Percentiles rank a stretch among this genome's conserved stretches.
Conservation (phyloP, 345 rosid genomes). For the Aegle marmelos region DNA sequence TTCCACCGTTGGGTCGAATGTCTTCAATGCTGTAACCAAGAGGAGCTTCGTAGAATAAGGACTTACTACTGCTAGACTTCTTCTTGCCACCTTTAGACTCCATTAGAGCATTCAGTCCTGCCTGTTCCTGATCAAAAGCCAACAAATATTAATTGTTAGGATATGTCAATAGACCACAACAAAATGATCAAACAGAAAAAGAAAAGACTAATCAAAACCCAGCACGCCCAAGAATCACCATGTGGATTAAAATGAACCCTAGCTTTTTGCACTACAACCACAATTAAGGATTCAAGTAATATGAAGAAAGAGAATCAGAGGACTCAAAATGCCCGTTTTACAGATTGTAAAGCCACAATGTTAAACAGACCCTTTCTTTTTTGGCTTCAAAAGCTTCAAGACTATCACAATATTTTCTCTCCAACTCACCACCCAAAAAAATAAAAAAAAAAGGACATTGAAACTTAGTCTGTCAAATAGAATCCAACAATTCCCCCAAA, state of each 20-base stretch:
- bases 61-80: constrained; percentile 60
- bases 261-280: neutral
- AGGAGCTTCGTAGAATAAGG: constrained; percentile 80
- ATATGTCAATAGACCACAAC: neutral
- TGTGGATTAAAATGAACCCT: neutral
- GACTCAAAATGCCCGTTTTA: neutral
- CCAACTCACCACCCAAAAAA: too few relatives aligned
- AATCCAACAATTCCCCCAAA: neutral
- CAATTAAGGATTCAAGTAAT: neutral
- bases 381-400: neutral
- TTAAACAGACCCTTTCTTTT: too few relatives aligned
- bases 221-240: neutral
- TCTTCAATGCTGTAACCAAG: constrained; percentile 93
- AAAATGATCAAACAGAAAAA: neutral
- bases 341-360: neutral
- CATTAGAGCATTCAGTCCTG: constrained; percentile 70
- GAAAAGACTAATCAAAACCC: neutral
- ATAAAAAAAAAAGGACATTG: too few relatives aligned
- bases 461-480: too few relatives aligned
- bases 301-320: neutral
- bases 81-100: constrained; percentile 83
- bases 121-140: constrained; percentile 34
- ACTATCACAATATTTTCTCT: too few relatives aligned
- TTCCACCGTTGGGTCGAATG: constrained; percentile 85
- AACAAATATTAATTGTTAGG: neutral